A percentile compares a stretch with the other conserved stretches of the same genome.
Conservation (phyloP, 2,329 filamentous ascomycete species). For the Curvularia verruculosa region DNA sequence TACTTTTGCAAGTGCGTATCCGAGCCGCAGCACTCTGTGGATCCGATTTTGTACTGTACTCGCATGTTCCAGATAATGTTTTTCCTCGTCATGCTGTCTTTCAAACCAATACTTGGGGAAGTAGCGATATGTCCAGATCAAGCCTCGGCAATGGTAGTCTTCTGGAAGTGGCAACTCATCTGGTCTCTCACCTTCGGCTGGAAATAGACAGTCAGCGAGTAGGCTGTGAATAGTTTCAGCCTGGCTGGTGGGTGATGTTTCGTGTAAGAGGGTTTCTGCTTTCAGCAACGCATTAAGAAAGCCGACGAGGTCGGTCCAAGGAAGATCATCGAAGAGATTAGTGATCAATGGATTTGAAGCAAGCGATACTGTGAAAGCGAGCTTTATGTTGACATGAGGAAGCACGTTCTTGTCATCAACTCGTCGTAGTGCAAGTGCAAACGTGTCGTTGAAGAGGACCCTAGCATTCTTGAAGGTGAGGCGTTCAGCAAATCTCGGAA, state of each 20-base stretch:
- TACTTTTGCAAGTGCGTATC: slow-evolving; percentile 52
- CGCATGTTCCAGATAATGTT: slow-evolving; percentile 66
- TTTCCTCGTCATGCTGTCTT: slow-evolving; percentile 69
- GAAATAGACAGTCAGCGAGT: slow-evolving; percentile 51
- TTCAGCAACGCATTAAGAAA: slow-evolving; percentile 62
- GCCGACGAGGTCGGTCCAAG: slow-evolving; percentile 60
- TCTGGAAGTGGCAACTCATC: slow-evolving; percentile 67
- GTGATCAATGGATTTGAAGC: slow-evolving; percentile 40
- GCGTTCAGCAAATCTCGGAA: not conserved
- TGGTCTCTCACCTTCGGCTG: slow-evolving; percentile 46
- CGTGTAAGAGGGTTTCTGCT: slow-evolving; percentile 37
- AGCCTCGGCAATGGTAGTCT: slow-evolving; percentile 69
- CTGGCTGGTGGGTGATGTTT: slow-evolving; percentile 6
- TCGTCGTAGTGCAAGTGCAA: slow-evolving; percentile 57
- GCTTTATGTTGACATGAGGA: slow-evolving; percentile 66
- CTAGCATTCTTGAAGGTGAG: slow-evolving; percentile 43
- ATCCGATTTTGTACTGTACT: slow-evolving; percentile 65
- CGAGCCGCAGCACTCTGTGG: slow-evolving; percentile 66
- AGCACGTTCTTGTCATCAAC: slow-evolving; percentile 65
- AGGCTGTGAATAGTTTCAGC: slow-evolving; percentile 42
- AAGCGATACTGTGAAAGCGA: slow-evolving; percentile 64
- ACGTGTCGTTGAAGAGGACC: slow-evolving; percentile 53
- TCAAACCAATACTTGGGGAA: slow-evolving; percentile 67
- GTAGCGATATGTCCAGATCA: slow-evolving; percentile 65
- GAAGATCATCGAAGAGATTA: slow-evolving; percentile 48